phyloP scores from a whole-genome alignment of 306 rosid genomes.

The Quillaja saponaria region DNA sequence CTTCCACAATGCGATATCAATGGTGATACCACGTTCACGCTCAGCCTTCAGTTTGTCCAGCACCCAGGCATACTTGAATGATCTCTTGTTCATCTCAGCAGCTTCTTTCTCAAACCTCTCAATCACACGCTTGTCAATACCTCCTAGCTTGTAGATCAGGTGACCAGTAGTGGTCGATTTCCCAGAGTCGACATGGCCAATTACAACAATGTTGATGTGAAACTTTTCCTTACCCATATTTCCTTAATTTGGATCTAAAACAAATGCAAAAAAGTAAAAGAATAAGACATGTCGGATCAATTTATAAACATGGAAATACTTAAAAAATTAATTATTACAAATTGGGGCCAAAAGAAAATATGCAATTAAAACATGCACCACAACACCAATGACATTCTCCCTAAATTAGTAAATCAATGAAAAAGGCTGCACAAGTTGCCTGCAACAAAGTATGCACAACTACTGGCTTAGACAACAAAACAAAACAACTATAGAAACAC shows the following conservation, averaged over 20 bases:
- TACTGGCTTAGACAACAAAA: too few relatives aligned
- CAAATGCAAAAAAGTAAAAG: neutral
- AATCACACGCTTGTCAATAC: constrained; percentile 94
- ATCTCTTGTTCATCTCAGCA: constrained; percentile 94
- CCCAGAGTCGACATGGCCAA: constrained; percentile 94
- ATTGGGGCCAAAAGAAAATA: too few relatives aligned
- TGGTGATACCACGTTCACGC: constrained; percentile 93
- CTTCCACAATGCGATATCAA: constrained; percentile 92
- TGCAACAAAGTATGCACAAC: too few relatives aligned
- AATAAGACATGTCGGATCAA: neutral
- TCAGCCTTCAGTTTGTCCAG: constrained; percentile 96
- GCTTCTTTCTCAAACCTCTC: constrained; percentile 95
- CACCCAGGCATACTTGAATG: constrained; percentile 97
- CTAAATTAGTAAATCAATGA: too few relatives aligned
- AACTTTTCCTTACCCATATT: constrained; percentile 80
- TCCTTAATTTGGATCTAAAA: constrained; percentile 5
- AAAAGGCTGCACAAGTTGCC: too few relatives aligned
- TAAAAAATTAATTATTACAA: too few relatives aligned
- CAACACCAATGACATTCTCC: too few relatives aligned
- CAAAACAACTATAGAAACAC: too few relatives aligned
- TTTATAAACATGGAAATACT: neutral
- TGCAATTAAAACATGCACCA: too few relatives aligned
- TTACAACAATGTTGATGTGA: constrained; percentile 92
- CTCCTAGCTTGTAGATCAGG: constrained; percentile 91
- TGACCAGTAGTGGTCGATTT: constrained; percentile 92